Evolutionary conservation across 75 land plant species (phyloP), one percentile per base, ranked within the genome.

Genomic region (Cryptomeria japonica): DNA sequence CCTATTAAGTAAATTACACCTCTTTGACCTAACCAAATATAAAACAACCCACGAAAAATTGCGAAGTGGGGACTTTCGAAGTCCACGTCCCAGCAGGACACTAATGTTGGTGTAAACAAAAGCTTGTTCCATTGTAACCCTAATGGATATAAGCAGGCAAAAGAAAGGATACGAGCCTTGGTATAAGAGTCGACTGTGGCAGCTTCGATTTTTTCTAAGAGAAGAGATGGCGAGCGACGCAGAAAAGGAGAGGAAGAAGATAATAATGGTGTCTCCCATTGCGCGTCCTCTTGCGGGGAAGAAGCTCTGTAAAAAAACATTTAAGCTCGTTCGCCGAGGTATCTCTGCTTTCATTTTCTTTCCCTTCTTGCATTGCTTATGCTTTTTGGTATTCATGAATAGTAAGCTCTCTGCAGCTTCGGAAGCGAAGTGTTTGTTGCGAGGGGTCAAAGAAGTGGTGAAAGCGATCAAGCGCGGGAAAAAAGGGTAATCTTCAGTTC

Each of bases 381-480:
- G 3, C 51, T 31, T 42, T 61, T 42, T 25, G 53, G 39, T n/a
- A 32, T 9, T 77, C 5, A 28, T 39, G 16, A 32, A 5, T 36
- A 44, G 18, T n/a, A n/a, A n/a, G n/a, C 18, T 77, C 9, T 84
- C 84, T 75, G 88, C 92, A 97, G 99, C 99, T 92, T 92, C 99
- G 13, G 94, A 94, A 79, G 64, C 88, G 15, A 98, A 95, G 83
- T 98, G 97, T 84, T 91, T 98, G 91, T 97, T 93, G 91, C 90
- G 99, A 70, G 99, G 99, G 16, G 99, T 98, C 72, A 98, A 98
- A 91, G 99, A 98, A 86, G 99, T 98, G 14, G 99, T 98, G 19
- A 98, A 98, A 89, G 93, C 95, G 58, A 93, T 97, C 85, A 87
- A 96, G 16, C 93, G 96, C 39, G 99, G 99, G 47, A 86, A 96